Base-by-base conservation (phyloP, 2,329 filamentous ascomycete genomes). In the Sclerotinia nivalis region DNA sequence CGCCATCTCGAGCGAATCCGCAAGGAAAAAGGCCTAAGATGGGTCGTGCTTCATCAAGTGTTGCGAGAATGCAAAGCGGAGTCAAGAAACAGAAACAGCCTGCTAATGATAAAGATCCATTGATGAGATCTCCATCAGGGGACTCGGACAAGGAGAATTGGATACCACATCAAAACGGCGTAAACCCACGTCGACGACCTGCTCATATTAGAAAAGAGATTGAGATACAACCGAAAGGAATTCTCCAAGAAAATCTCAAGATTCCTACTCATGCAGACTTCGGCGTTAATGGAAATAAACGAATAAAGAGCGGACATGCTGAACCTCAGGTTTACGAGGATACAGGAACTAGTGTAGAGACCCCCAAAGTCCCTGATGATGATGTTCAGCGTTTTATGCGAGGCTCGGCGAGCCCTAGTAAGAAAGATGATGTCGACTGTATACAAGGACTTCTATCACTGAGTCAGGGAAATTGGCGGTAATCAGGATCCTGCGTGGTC, bases 71-170 rank as follows among this genome's bases (percentile, higher is more conserved):
- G 68, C 88, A 92, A 77, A 84, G 80, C 31, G 40, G 73, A 12
- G 76, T 75, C 37, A 80, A 77, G 61, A 70, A 70, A 31, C 65
- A 68, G 70, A 77, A 75, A 54, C 73, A 73, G 47, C 69, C 68
- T 31, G 66, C 72, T 22, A 81, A 71, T 15, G 67, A 67, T 4
- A 78, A 78, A 75, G 77, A 84, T 75, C 73, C 73, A 70, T 74
- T 72, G 82, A 83, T 74, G 80, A 80, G 50, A 82, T 85, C 75
- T 72, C 84, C 87, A 22, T 87, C 81, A 79, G 84, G 88, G 62
- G 94, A 97, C 76, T 97, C 93, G 1, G 95, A 98, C 79, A 98
- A 98, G 81, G 95, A 98, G 82, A 98, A 98, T 78, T 96, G 93
- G 86, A 87, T 83, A 77, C 89, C 84, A 1, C 84, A 83, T 72